Base-by-base conservation (phyloP, 192 early-diverging fungal genomes). In the Kickxella alabastrina region DNA sequence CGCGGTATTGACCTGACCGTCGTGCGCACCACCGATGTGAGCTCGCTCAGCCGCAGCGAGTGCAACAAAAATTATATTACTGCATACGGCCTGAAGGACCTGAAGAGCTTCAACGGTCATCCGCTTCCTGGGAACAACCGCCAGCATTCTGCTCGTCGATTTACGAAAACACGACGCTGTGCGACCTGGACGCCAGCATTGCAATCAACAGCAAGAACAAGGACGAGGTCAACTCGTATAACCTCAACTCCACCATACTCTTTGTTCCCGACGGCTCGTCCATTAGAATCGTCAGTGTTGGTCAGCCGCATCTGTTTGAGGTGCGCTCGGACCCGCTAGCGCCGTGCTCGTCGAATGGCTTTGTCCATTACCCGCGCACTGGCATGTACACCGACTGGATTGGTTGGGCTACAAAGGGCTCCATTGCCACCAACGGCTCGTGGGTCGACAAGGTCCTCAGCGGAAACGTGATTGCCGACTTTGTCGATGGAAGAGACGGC, bases 381-480 rank as follows among this genome's bases (percentile, higher is more conserved):
- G 56, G 71, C 13, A 38, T 68, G 41, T 75, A 75, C 49, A 68
- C 65, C 10, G 71, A 75, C 53, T 75, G 71, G 71, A 62, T 75
- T 31, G 65, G 65, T 18, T 75, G 65, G 63, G 64, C 46, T 6
- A 49, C 71, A 10, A 38, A 41, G 9, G 71, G 71, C 7, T 63
- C 71, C 1, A 58, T 75, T 49, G 64, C 59, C 23, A 43, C 71
- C 1, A 63, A 67, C 39, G 71, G 71, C 21, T 50, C 64, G n/a
- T 75, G 63, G 71, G 42, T 45, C 14, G 23, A 58, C 52, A 67
- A 59, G 23, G 17, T 36, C 8, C 39, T 62, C 37, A 62, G 50
- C 22, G 59, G 59, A 8, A 43, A 62, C 27, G 32, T 38, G 15
- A 57, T 75, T 39, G 43, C 49, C 8, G 63, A 66, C 43, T 58